phyloP scores from a whole-genome alignment of 495 filamentous ascomycete species.

The Lophiotrema nucula region DNA sequence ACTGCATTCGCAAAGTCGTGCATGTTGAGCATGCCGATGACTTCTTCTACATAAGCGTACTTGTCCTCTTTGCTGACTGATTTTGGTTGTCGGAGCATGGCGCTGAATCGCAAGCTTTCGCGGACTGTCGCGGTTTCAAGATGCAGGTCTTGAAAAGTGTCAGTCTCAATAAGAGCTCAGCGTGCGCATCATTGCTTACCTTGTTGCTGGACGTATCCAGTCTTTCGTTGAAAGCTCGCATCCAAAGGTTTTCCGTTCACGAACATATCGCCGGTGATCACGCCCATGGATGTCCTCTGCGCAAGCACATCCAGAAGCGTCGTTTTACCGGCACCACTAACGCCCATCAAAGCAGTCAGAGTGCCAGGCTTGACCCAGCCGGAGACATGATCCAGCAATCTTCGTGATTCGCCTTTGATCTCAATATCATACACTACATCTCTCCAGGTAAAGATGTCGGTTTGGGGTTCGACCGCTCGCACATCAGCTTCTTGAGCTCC shows the following conservation, averaged over 20 bases:
- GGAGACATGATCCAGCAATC: conserved; percentile 74
- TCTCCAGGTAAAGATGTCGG: conserved; percentile 78
- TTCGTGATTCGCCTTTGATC: conserved; percentile 68
- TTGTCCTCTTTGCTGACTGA: conserved; percentile 68
- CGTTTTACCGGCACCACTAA: conserved; percentile 68
- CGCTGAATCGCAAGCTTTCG: conserved; percentile 76
- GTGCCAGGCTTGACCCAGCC: conserved; percentile 89
- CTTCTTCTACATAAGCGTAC: conserved; percentile 79
- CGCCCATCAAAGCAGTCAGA: conserved; percentile 73
- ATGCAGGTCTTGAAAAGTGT: conserved; percentile 88
- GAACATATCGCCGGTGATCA: conserved; percentile 50
- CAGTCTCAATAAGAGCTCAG: no score
- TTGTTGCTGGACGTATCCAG: conserved; percentile 93
- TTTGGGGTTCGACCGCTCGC: conserved; percentile 45
- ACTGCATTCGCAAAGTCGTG: conserved; percentile 79
- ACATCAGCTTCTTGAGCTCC: conserved; percentile 36
- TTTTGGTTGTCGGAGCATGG: conserved; percentile 76
- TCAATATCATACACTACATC: conserved; percentile 81
- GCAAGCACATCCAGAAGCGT: conserved; percentile 70
- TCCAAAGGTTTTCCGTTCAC: conserved; percentile 74
- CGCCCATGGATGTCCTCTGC: conserved; percentile 75
- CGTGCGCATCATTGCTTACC: neutral
- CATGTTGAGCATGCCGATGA: conserved; percentile 86
- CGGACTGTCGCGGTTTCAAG: conserved; percentile 82
- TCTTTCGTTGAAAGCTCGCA: conserved; percentile 81